Conservation (phyloP, 306 rosid species). For the Quercus engelmannii region DNA sequence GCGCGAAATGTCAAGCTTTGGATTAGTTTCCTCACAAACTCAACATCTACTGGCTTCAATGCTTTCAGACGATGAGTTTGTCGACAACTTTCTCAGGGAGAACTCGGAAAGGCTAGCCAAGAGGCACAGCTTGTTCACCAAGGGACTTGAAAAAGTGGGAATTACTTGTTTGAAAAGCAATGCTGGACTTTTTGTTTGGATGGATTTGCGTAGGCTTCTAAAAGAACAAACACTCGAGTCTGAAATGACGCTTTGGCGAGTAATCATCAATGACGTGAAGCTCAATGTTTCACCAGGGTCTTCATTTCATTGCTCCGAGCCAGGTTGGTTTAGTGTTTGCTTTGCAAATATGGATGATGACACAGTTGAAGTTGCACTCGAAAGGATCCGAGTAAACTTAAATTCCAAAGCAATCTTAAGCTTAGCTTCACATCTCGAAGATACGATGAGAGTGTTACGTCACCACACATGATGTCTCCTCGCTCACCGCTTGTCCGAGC, state of each 20-base stretch:
- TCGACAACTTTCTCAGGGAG: conserved; percentile 36
- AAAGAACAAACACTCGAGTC: conserved; percentile 51
- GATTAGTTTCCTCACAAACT: conserved; percentile 74
- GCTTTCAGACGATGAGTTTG: conserved; percentile 64
- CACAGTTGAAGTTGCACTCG: conserved; percentile 56
- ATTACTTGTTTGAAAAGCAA: conserved; percentile 62
- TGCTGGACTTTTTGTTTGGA: conserved; percentile 83
- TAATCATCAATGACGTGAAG: conserved; percentile 67
- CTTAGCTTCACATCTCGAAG: conserved; percentile 49
- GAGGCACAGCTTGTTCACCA: conserved; percentile 39
- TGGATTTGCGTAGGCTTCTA: conserved; percentile 61
- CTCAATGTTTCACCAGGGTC: conserved; percentile 94
- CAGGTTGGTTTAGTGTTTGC: conserved; percentile 96
- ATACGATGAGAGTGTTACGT: conserved; percentile 49
- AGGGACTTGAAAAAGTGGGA: conserved; percentile 57
- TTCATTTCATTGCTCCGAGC: conserved; percentile 68
- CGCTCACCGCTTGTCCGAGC: conserved; percentile 71
- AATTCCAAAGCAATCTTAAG: conserved; percentile 34
- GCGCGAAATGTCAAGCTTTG: conserved; percentile 92
- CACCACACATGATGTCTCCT: conserved; percentile 64
- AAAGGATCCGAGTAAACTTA: conserved; percentile 45
- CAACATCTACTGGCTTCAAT: conserved; percentile 63
- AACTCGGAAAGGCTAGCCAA: conserved; percentile 47
- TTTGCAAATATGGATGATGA: conserved; percentile 84
- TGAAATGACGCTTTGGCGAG: conserved; percentile 66